These are phyloP conservation scores for Cucumis cinereus DNA, from an alignment of 306 rosid species.

Conservation along the genomic window DNA sequence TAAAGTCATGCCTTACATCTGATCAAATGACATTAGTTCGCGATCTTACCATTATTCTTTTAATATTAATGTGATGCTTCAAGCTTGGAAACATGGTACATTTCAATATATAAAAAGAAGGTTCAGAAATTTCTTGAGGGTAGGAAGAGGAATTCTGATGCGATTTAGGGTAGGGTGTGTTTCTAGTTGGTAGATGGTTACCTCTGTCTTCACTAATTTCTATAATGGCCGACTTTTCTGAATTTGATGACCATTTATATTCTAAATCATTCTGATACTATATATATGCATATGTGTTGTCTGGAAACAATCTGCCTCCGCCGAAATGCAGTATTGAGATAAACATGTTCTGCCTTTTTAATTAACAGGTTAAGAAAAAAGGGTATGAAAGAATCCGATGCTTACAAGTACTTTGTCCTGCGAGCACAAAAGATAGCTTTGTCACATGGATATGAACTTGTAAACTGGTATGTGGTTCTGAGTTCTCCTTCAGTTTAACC, in stretches of 20 bases:
- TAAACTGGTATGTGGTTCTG: slow-evolving; percentile 25
- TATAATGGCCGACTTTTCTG: neutral
- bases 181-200: neutral
- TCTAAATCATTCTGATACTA: neutral
- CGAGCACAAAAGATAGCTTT: slow-evolving; percentile 29
- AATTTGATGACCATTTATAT: neutral
- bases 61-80: neutral
- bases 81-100: neutral
- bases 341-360: neutral
- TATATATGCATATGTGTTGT: neutral
- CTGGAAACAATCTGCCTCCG: neutral
- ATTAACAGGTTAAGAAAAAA: slow-evolving; percentile 20
- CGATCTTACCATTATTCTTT: neutral
- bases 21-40: neutral
- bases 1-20: neutral
- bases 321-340: neutral
- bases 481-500: neutral
- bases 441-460: slow-evolving; percentile 31
- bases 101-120: neutral
- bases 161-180: neutral
- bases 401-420: slow-evolving; percentile 30
- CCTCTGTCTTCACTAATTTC: neutral
- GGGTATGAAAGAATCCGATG: slow-evolving; percentile 18
- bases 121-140: neutral
- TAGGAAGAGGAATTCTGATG: neutral